Evolutionary conservation across 192 early-diverging fungal genomes (phyloP), one percentile per base, ranked within the genome.

Genomic region (Linnemannia zychae): DNA sequence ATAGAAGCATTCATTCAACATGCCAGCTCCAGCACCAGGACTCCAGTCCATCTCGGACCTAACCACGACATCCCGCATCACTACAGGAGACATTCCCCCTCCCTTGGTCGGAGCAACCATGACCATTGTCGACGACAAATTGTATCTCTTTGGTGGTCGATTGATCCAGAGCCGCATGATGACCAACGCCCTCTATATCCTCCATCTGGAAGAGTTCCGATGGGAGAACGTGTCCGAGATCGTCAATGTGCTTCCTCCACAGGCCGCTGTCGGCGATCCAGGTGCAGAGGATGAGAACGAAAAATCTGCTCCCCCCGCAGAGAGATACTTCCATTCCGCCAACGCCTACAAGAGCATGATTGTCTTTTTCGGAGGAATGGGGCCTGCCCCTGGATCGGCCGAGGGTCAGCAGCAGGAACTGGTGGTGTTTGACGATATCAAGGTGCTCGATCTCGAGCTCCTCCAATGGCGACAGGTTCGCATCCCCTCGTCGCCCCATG

Each of bases 321-420:
- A 92, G 46, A 90, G 95, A 36, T 96, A 94, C 57, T 96, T 96
- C 84, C 95, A 96, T 85, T 95, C 95, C 17, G 91, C 93, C 71
- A 95, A 93, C 71, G 90, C 92, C 36, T 93, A 94, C 78, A 87
- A 90, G 77, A 93, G 94, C 52, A 81, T 89, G 71, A 84, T 96
- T 24, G 86, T 95, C 11, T 90, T 94, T 38, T 96, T 95, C 89
- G 95, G 95, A 48, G 95, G 95, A 11, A 96, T 96, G 95, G 94
- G 95, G 7, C 91, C 93, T 81, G 82, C 94, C 6, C 76, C 84
- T 74, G 63, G 78, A 49, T 72, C 90, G 74, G 36, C 88, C 63
- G 92, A 95, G 77, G 89, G 90, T 48, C 71, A 84, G 46, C 48
- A 67, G 24, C 82, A 84, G 57, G 82, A 78, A 40, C 77, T 93